These are phyloP conservation scores for Pichia terricola DNA, from an alignment of 1,139 yeast species.

Conservation along the genomic window DNA sequence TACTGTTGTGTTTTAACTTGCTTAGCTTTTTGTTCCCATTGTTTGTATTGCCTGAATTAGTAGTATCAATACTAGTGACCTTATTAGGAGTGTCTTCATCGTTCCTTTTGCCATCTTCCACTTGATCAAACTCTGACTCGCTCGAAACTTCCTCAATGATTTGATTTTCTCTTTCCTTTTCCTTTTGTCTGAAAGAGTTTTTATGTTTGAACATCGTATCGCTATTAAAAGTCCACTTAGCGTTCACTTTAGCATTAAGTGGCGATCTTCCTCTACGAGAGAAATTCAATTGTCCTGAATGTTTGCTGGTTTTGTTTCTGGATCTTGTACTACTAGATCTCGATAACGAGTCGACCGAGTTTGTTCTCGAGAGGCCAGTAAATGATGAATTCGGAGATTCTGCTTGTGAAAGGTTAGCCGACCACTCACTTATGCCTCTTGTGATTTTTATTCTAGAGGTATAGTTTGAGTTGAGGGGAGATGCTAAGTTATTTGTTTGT, in stretches of 20 bases:
- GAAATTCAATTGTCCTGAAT: slow-evolving; percentile 22
- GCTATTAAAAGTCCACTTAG: slow-evolving; percentile 21
- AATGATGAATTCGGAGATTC: slow-evolving; percentile 25
- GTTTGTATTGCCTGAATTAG: background rate
- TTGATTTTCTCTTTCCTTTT: slow-evolving; percentile 18
- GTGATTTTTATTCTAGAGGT: slow-evolving; percentile 15
- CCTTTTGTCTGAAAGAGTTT: slow-evolving; percentile 19
- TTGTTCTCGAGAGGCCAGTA: slow-evolving; percentile 23
- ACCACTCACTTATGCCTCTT: slow-evolving; percentile 25
- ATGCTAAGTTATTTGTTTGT: slow-evolving; percentile 6
- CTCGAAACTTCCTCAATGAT: slow-evolving; percentile 28
- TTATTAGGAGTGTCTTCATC: background rate
- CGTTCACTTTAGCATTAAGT: slow-evolving; percentile 22
- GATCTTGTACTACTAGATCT: slow-evolving; percentile 16
- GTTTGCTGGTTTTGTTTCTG: slow-evolving; percentile 9
- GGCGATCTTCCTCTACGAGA: slow-evolving; percentile 31
- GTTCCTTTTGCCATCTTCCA: slow-evolving; percentile 6
- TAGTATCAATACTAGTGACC: background rate
- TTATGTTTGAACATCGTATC: slow-evolving; percentile 13
- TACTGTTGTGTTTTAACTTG: background rate
- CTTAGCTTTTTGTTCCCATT: background rate
- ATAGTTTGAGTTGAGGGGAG: slow-evolving; percentile 5
- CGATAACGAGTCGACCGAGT: slow-evolving; percentile 23
- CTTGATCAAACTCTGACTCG: slow-evolving; percentile 14
- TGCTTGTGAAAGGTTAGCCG: slow-evolving; percentile 18